Evolutionary conservation across 495 filamentous ascomycete genomes (phyloP).

Genomic region (Talaromyces nanjingensis): DNA sequence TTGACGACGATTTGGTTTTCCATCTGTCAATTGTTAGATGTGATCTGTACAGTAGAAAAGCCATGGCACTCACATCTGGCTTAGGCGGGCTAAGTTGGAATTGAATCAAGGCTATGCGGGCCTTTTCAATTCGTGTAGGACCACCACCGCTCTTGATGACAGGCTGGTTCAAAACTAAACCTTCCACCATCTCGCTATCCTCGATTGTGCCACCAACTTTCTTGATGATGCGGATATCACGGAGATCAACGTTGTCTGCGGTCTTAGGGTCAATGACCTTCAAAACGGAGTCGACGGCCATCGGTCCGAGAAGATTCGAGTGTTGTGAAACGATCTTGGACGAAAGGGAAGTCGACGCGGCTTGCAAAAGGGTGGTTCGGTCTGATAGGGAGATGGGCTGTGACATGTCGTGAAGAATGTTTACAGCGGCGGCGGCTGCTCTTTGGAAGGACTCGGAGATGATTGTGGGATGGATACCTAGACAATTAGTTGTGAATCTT

Average conservation of each 20-base stretch:
- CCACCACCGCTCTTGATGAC: slow-evolving; percentile 92
- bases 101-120: slow-evolving; percentile 91
- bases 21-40: slow-evolving; percentile 55
- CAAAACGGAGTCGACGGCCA: slow-evolving; percentile 93
- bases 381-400: slow-evolving; percentile 87
- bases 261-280: slow-evolving; percentile 93
- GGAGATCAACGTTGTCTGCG: slow-evolving; percentile 91
- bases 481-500: background rate
- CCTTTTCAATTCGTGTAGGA: slow-evolving; percentile 92
- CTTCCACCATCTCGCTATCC: slow-evolving; percentile 95
- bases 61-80: slow-evolving; percentile 65
- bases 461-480: slow-evolving; percentile 85
- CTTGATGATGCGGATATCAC: slow-evolving; percentile 94
- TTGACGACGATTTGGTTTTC: slow-evolving; percentile 99
- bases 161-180: slow-evolving; percentile 83
- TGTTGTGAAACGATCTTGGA: slow-evolving; percentile 98
- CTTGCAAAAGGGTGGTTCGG: slow-evolving; percentile 84
- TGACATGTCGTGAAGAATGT: slow-evolving; percentile 91
- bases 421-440: slow-evolving; percentile 78
- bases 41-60: background rate
- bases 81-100: slow-evolving; percentile 98
- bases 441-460: slow-evolving; percentile 97
- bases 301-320: slow-evolving; percentile 83
- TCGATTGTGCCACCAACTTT: slow-evolving; percentile 98
- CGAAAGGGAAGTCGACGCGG: slow-evolving; percentile 92